Base-by-base conservation (phyloP, 805 yeast species). In the Candida hispaniensis region DNA sequence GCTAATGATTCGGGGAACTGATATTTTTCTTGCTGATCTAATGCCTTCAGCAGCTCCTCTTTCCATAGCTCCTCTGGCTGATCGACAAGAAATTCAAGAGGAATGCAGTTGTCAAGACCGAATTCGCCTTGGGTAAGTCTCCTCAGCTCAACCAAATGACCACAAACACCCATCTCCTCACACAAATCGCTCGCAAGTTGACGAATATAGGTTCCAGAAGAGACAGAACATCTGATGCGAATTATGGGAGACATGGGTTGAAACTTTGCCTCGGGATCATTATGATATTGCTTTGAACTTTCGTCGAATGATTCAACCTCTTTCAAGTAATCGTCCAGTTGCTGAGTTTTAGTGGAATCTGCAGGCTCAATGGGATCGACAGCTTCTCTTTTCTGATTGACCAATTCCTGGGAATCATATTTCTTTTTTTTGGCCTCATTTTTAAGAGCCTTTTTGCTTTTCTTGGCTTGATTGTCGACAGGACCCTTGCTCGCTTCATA, bases 141-240 rank as follows among this genome's bases (percentile, higher is more conserved):
- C 7, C 73, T 66, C 39, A 91, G 67, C 45, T 73, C 74, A 6
- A 79, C 94, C 94, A 91, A 86, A 50, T 83, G 83, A 0, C 94
- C 82, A 15, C 81, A 71, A 0, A 86, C 73, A 11, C 78, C 75
- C 51, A 86, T 59, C 0, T 88, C 79, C 41, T 79, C 69, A 2
- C 94, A 97, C 26, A 81, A 64, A 50, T 91, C 99, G 56, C 93
- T 82, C 30, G 91, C 66, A 36, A 91, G 60, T 2, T 95, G 79
- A 45, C 99, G 68, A 30, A 91, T 85, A 49, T 91, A 91, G 0
- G 97, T 91, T 1, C 99, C 99, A 0, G 96, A 83, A 1, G 94
- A 79, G 1, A 88, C 98, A 20, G 71, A 67, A 4, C 93, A 71
- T 10, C 67, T 69, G 45, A 91, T 71, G 47, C 79, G 86, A 15